Evolutionary conservation across 2,329 filamentous ascomycete genomes (phyloP), one percentile per base, ranked within the genome.

Genomic region (Fulvia fulva): DNA sequence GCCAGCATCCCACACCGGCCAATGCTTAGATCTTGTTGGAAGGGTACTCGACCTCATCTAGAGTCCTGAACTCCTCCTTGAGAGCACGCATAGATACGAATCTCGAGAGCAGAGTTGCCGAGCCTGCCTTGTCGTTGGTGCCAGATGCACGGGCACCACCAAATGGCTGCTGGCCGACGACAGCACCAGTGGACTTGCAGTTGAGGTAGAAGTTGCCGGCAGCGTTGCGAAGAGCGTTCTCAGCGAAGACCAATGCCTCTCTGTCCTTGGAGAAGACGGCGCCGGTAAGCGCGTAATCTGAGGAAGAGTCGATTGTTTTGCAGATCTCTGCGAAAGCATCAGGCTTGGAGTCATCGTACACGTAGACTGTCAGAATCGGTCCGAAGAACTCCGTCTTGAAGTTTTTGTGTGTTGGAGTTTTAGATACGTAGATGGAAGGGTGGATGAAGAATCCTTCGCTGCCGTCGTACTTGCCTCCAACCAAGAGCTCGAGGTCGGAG

Each of bases 151-250:
- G 75, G n/a, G 79, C 80, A 41, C 81, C 81, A 58, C 81, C 81
- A 56, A 75, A 75, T 5, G 72, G 72, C 64, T 75, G 73, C 65
- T 75, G 73, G 1, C 70, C 73, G 8, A 75, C 70, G 64, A 78
- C 74, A 60, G 77, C 71, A 52, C 78, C 81, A 2, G 81, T 84
- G 60, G 78, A 87, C 82, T 92, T 92, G 79, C 87, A 89, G 78
- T 92, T 93, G 76, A 93, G 81, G 77, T 93, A 93, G 73, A 92
- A 92, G 78, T 93, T 93, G 44, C 89, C 89, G 0, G 89, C 89
- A 0, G 87, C 78, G 71, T 91, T 85, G 63, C 88, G 80, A 54
- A 93, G 79, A 60, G 80, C 82, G 66, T 91, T 83, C 73, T 91
- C 88, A 0, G 88, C 89, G 56, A 80, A 80, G 23, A 86, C 81